phyloP scores from a whole-genome alignment of 2,329 filamentous ascomycete species.

The Curvularia eragrostidis region DNA sequence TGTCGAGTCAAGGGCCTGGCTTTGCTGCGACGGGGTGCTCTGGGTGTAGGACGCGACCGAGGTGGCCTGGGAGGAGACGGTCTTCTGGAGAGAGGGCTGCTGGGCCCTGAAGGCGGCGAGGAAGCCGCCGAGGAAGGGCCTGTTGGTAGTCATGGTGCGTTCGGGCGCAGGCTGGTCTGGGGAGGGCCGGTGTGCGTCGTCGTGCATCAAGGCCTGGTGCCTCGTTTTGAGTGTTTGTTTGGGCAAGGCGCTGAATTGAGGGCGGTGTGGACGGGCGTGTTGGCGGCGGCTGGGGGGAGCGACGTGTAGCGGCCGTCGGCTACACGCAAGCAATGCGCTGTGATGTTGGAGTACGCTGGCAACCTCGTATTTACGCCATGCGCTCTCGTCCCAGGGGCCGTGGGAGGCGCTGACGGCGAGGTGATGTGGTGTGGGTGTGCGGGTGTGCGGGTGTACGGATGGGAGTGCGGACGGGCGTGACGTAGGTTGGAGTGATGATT shows the following conservation, averaged over 20 bases:
- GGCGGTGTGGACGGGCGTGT: conserved; percentile 10
- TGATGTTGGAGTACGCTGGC: conserved; percentile 1
- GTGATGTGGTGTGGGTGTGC: not conserved
- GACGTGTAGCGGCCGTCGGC: conserved; percentile 6
- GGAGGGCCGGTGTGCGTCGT: conserved; percentile 31
- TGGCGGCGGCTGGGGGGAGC: conserved; percentile 4
- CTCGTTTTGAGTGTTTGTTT: conserved; percentile 5
- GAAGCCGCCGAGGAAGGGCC: conserved; percentile 71
- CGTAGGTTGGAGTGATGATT: not conserved
- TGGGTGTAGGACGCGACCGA: conserved; percentile 49
- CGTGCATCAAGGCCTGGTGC: conserved; percentile 34
- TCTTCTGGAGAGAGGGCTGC: conserved; percentile 66
- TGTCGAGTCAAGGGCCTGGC: conserved; percentile 48
- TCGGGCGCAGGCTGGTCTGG: conserved; percentile 24
- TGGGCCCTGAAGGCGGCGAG: conserved; percentile 71
- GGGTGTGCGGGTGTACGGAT: conserved; percentile 6
- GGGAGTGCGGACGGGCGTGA: not conserved
- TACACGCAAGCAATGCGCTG: conserved; percentile 6
- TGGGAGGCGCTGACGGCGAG: not conserved
- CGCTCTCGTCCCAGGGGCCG: not conserved
- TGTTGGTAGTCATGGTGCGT: conserved; percentile 66
- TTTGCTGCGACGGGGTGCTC: conserved; percentile 45
- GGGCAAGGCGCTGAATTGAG: conserved; percentile 3
- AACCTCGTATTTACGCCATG: conserved; percentile 7
- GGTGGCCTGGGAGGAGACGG: conserved; percentile 54